Conservation (phyloP, 192 early-diverging fungal genomes). For the Mortierella hygrophila region DNA sequence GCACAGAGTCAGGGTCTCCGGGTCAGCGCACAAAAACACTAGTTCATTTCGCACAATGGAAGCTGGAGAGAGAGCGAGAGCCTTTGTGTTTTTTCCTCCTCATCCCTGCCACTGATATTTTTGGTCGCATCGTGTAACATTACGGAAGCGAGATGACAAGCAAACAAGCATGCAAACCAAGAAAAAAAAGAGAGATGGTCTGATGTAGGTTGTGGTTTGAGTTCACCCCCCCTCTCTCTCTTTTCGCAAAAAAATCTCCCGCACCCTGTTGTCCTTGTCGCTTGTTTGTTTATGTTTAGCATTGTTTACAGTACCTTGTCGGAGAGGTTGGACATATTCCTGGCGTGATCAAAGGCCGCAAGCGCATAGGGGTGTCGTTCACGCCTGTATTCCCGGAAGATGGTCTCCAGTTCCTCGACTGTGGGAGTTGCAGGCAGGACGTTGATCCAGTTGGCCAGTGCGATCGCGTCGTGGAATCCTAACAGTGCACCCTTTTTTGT, state of each 20-base stretch:
- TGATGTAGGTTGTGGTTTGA: too few relatives aligned
- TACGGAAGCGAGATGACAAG: neutral
- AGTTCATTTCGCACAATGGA: neutral
- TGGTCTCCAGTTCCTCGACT: neutral
- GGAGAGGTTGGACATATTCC: neutral
- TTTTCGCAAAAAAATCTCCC: too few relatives aligned
- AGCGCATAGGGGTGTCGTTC: conserved; percentile 3
- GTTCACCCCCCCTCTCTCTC: too few relatives aligned
- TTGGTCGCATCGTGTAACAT: neutral
- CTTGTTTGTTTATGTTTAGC: neutral
- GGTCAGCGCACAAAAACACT: neutral
- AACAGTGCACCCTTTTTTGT: neutral
- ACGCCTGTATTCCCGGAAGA: neutral
- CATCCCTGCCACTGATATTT: neutral
- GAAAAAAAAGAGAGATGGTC: neutral
- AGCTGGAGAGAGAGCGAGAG: neutral
- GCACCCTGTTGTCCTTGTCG: too few relatives aligned
- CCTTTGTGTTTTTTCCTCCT: neutral
- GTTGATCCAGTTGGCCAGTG: conserved; percentile 15
- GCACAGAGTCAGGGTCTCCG: neutral
- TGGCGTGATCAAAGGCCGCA: neutral
- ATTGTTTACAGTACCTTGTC: neutral
- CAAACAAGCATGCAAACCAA: neutral
- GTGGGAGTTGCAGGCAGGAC: neutral
- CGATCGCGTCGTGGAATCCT: conserved; percentile 5